Conservation (phyloP, 2,329 filamentous ascomycete genomes). For the Aspergillus ibericus region DNA sequence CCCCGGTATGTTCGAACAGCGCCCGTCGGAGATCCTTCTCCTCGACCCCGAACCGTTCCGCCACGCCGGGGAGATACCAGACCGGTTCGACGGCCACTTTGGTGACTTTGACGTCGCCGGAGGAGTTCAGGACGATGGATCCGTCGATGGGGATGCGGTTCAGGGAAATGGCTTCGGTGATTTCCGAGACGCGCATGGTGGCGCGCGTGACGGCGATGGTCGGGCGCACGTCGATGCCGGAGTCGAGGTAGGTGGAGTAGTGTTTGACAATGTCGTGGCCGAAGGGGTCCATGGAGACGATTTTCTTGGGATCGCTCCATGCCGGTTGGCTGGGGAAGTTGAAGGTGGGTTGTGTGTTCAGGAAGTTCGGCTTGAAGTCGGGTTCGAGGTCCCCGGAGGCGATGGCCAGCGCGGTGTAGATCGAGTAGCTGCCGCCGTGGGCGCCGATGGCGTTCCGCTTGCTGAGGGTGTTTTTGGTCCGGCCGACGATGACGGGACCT, state of each 20-base stretch:
- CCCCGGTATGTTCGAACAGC: conserved; percentile 92
- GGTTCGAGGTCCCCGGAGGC: conserved; percentile 84
- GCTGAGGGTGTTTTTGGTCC: conserved; percentile 32
- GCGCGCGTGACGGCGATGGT: conserved; percentile 91
- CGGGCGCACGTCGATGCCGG: conserved; percentile 72
- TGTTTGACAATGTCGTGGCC: conserved; percentile 85
- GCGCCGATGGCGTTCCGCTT: conserved; percentile 60
- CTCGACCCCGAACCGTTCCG: conserved; percentile 88
- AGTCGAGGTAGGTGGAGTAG: conserved; percentile 71
- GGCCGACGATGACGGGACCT: conserved; percentile 81
- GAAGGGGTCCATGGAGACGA: conserved; percentile 97
- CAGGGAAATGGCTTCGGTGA: conserved; percentile 80
- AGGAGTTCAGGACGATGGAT: conserved; percentile 80
- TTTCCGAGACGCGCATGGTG: conserved; percentile 94
- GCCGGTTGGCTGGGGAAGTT: conserved; percentile 84
- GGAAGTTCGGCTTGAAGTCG: conserved; percentile 76
- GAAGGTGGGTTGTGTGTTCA: conserved; percentile 85
- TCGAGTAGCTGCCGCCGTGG: conserved; percentile 88
- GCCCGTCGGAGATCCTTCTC: conserved; percentile 85
- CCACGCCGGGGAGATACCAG: conserved; percentile 84
- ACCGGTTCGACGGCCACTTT: conserved; percentile 98
- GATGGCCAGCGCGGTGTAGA: conserved; percentile 91
- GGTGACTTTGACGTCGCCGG: conserved; percentile 85
- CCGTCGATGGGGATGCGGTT: conserved; percentile 79
- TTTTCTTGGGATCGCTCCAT: conserved; percentile 89